A percentile compares a stretch with the other conserved stretches of the same genome.
phyloP scores from a whole-genome alignment of 352 stramenopile species.

The Plasmopara viticola region DNA sequence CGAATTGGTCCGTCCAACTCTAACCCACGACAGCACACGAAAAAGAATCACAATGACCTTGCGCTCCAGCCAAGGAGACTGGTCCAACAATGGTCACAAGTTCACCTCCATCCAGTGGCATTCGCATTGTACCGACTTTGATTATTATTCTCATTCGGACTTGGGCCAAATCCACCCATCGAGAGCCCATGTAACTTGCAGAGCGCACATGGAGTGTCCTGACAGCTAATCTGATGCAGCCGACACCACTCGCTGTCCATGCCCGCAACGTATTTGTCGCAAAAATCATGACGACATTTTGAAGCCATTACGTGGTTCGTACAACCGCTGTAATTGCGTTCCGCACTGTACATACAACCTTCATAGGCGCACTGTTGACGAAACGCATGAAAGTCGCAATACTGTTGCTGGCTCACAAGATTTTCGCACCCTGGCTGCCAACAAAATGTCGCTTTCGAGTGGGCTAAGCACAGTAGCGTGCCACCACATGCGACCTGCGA shows the following conservation, averaged over 20 bases:
- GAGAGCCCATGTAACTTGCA: constrained; percentile 34
- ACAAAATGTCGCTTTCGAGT: constrained; percentile 50
- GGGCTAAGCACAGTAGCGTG: constrained; percentile 37
- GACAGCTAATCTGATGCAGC: constrained; percentile 46
- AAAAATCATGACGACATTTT: constrained; percentile 51
- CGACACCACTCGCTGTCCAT: constrained; percentile 30
- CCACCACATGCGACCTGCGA: constrained; percentile 18
- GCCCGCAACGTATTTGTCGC: constrained; percentile 53
- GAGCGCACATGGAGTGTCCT: constrained; percentile 44
- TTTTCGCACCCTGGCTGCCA: constrained; percentile 57
- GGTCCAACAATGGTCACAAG: neutral
- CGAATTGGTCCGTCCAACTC: neutral
- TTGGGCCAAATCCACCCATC: constrained; percentile 7
- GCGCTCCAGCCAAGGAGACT: constrained; percentile 8
- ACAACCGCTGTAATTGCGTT: constrained; percentile 35
- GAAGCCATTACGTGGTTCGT: constrained; percentile 33
- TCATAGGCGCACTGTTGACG: constrained; percentile 52
- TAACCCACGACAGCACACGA: neutral
- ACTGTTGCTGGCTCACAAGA: constrained; percentile 40
- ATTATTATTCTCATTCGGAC: constrained; percentile 22
- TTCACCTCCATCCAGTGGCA: neutral
- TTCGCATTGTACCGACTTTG: constrained; percentile 17
- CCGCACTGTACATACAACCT: constrained; percentile 37
- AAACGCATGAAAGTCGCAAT: constrained; percentile 55
- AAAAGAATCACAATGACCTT: neutral